Evolutionary conservation across 106 monocot species (phyloP).

Genomic region (Acanthochlamys bracteata): DNA sequence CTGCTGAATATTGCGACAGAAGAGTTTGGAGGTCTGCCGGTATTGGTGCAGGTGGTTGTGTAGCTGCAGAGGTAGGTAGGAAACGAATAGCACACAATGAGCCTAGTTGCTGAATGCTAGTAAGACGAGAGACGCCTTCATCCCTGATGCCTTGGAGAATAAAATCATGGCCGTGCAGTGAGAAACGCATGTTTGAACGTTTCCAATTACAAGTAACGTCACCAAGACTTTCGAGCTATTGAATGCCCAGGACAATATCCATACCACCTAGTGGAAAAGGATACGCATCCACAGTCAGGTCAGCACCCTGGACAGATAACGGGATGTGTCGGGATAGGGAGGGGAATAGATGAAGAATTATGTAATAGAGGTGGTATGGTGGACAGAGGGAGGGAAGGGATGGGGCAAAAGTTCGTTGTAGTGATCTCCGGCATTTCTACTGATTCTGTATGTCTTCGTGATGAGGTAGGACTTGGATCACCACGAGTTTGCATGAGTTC

Average conservation of each 20-base stretch:
- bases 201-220: not conserved
- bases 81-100: no score
- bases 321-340: not conserved
- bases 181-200: not conserved
- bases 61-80: no score
- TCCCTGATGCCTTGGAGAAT: no score
- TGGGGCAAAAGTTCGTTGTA: no score
- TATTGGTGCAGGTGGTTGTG: not conserved
- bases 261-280: not conserved
- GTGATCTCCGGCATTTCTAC: no score
- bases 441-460: no score
- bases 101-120: no score
- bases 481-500: no score
- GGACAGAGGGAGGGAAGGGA: no score
- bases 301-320: not conserved
- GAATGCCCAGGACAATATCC: not conserved
- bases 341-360: not conserved
- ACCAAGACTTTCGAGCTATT: not conserved
- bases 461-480: no score
- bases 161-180: not conserved
- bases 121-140: no score
- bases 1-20: not conserved
- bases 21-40: not conserved
- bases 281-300: not conserved
- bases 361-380: no score